These are phyloP conservation scores for Populus trichocarpa DNA, from an alignment of 441 rosid genomes.

Conservation along the genomic window DNA sequence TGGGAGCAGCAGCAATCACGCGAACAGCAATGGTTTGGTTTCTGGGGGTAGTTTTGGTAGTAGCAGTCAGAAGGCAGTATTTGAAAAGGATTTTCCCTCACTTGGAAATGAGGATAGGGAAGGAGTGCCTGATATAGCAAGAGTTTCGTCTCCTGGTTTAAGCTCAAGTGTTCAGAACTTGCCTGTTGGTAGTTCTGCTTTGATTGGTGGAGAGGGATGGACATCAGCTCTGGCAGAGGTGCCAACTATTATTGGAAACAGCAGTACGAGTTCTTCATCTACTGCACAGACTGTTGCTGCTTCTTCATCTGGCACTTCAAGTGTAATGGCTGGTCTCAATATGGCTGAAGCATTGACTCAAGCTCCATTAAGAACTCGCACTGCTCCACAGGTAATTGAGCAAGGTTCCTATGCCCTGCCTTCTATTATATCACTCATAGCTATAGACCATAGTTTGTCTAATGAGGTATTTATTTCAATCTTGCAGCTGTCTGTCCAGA, in stretches of 20 bases:
- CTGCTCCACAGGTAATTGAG: conserved; percentile 67
- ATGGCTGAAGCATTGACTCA: conserved; percentile 97
- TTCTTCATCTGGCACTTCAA: conserved; percentile 30
- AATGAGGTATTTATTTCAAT: not conserved
- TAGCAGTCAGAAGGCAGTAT: conserved; percentile 41
- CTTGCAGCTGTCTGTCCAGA: conserved; percentile 58
- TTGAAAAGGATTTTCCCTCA: conserved; percentile 79
- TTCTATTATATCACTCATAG: not conserved
- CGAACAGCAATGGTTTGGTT: conserved; percentile 42
- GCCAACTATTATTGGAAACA: conserved; percentile 53
- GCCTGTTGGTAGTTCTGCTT: conserved; percentile 52
- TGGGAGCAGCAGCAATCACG: conserved; percentile 34
- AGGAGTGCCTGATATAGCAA: conserved; percentile 46
- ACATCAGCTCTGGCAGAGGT: conserved; percentile 85
- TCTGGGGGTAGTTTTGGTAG: conserved; percentile 33
- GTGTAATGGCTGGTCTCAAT: conserved; percentile 50
- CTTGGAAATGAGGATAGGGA: conserved; percentile 62
- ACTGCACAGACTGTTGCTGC: conserved; percentile 28
- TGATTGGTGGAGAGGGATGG: conserved; percentile 77
- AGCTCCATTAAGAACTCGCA: conserved; percentile 52
- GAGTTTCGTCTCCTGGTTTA: conserved; percentile 74
- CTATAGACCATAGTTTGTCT: not conserved
- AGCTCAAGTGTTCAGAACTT: conserved; percentile 56
- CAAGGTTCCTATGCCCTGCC: not conserved
- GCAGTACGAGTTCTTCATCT: conserved; percentile 31